These are phyloP conservation scores for Nitzschia sp. DNA, from an alignment of 108 stramenopile genomes.

Conservation along the genomic window DNA sequence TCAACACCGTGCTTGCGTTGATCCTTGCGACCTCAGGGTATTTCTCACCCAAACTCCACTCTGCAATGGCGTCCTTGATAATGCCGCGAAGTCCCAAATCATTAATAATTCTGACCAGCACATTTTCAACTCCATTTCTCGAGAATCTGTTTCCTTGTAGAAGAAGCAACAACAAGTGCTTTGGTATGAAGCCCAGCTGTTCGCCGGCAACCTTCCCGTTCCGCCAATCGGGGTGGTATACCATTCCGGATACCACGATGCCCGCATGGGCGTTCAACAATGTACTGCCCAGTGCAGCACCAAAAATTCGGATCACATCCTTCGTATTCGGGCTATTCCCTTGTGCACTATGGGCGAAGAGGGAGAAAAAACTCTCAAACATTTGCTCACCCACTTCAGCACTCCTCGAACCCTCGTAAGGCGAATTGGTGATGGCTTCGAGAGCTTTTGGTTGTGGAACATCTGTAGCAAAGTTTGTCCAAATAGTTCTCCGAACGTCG, in stretches of 20 bases:
- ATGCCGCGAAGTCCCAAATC: constrained; percentile 20
- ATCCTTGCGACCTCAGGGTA: constrained; percentile 9
- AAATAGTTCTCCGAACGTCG: background rate
- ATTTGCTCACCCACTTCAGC: constrained; percentile 38
- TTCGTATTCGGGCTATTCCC: background rate
- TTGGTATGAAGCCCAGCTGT: constrained; percentile 15
- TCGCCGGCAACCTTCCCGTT: constrained; percentile 22
- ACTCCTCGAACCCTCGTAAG: constrained; percentile 19
- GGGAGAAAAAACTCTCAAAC: constrained; percentile 20
- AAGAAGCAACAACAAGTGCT: constrained; percentile 21
- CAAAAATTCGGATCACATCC: constrained; percentile 17
- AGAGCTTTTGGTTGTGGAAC: background rate
- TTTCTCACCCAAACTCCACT: constrained; percentile 20
- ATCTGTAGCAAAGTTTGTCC: background rate
- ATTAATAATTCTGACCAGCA: constrained; percentile 9
- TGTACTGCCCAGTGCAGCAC: constrained; percentile 4
- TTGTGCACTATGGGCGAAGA: constrained; percentile 6
- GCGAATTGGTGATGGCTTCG: constrained; percentile 13
- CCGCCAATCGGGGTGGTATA: constrained; percentile 22
- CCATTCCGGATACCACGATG: constrained; percentile 19
- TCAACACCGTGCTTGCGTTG: background rate
- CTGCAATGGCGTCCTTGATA: constrained; percentile 3
- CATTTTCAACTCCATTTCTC: background rate
- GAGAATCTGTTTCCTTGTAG: constrained; percentile 29
- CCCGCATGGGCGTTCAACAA: background rate